phyloP scores from a whole-genome alignment of 192 early-diverging fungal species.

The Funneliformis geosporum region DNA sequence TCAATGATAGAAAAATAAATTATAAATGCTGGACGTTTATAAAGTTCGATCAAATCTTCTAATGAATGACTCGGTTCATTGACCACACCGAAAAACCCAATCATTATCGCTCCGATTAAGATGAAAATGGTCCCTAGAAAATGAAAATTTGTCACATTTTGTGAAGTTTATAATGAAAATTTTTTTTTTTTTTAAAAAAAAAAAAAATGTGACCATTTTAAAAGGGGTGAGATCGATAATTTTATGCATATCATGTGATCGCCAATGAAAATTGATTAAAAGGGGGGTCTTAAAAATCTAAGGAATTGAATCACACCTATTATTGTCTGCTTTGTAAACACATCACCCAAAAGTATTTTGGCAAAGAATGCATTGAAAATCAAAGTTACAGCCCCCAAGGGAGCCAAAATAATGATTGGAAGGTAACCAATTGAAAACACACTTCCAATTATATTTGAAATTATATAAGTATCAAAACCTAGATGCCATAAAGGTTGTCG shows the following conservation, averaged over 20 bases:
- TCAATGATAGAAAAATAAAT: slow-evolving; percentile 62
- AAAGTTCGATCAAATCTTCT: slow-evolving; percentile 64
- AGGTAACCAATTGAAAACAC: slow-evolving; percentile 74
- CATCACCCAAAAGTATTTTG: slow-evolving; percentile 59
- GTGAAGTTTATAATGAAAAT: neutral
- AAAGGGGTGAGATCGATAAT: neutral
- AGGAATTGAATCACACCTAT: slow-evolving; percentile 41
- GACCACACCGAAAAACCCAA: slow-evolving; percentile 74
- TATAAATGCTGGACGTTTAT: slow-evolving; percentile 67
- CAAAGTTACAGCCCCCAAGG: slow-evolving; percentile 70
- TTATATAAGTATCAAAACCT: slow-evolving; percentile 65
- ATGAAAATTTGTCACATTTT: neutral
- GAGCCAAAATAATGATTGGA: slow-evolving; percentile 76
- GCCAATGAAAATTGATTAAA: neutral
- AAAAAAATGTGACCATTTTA: neutral
- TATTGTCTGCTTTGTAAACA: slow-evolving; percentile 60
- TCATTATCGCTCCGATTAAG: slow-evolving; percentile 61
- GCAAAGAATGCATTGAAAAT: slow-evolving; percentile 81
- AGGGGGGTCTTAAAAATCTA: neutral
- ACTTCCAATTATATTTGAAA: slow-evolving; percentile 70
- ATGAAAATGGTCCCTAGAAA: slow-evolving; percentile 66
- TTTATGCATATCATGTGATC: neutral
- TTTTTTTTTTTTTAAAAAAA: no score
- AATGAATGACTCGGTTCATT: slow-evolving; percentile 72
- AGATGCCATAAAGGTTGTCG: slow-evolving; percentile 65